Percentiles rank a stretch among this genome's conserved stretches.
phyloP scores from a whole-genome alignment of 805 yeast genomes.

The Ogataea ramenticola region DNA sequence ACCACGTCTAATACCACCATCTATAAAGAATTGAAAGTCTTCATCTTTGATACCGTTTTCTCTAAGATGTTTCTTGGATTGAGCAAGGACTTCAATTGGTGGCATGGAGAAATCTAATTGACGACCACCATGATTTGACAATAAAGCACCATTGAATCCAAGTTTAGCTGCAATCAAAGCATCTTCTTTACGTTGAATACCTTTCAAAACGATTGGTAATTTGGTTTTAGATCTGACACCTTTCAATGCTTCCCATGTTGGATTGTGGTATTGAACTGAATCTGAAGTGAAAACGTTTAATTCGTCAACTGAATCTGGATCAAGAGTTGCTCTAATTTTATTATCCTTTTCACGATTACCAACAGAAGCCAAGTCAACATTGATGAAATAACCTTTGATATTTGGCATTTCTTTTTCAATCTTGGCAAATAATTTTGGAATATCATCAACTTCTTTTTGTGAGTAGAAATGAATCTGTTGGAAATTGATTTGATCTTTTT shows the following conservation, averaged over 20 bases:
- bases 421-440: slow-evolving; percentile 10
- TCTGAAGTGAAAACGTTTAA: slow-evolving; percentile 9
- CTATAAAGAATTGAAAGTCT: slow-evolving; percentile 31
- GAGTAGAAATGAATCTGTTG: slow-evolving; percentile 66
- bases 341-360: slow-evolving; percentile 85
- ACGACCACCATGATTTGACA: slow-evolving; percentile 74
- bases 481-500: slow-evolving; percentile 64
- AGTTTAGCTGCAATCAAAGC: slow-evolving; percentile 48
- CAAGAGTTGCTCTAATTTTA: slow-evolving; percentile 55
- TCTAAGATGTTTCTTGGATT: slow-evolving; percentile 39
- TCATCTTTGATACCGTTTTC: slow-evolving; percentile 38
- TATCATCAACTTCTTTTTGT: slow-evolving; percentile 58
- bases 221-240: slow-evolving; percentile 39
- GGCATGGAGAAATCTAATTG: slow-evolving; percentile 59
- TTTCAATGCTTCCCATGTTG: slow-evolving; percentile 56
- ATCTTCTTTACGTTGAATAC: slow-evolving; percentile 63
- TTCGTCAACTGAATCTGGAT: slow-evolving; percentile 19
- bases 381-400: slow-evolving; percentile 69
- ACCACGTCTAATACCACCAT: slow-evolving; percentile 38
- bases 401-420: slow-evolving; percentile 38
- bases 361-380: slow-evolving; percentile 79
- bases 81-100: slow-evolving; percentile 54
- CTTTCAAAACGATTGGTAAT: slow-evolving; percentile 50
- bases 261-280: slow-evolving; percentile 23
- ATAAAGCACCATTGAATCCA: slow-evolving; percentile 56